phyloP scores from a whole-genome alignment of 352 stramenopile species.

The Bremia lactucae region DNA sequence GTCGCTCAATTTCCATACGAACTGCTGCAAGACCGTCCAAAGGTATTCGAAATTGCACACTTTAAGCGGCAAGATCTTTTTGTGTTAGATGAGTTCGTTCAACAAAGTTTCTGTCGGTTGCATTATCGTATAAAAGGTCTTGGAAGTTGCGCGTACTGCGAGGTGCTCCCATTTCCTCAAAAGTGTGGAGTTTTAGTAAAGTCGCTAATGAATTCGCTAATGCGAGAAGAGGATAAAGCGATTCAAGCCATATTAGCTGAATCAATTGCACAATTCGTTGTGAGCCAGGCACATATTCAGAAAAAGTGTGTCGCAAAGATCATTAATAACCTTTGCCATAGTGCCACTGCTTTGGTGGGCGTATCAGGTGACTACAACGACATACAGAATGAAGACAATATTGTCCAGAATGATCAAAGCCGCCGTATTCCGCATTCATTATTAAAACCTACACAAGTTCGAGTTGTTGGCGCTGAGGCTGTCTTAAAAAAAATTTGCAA shows the following conservation, averaged over 20 bases:
- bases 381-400: not conserved
- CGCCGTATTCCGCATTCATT: constrained; percentile 9
- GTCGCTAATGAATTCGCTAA: constrained; percentile 71
- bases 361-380: constrained; percentile 5
- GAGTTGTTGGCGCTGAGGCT: constrained; percentile 33
- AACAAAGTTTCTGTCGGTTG: constrained; percentile 37
- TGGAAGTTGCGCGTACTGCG: constrained; percentile 45
- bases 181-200: constrained; percentile 76
- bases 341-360: constrained; percentile 31
- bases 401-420: not conserved
- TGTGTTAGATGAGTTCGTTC: constrained; percentile 56
- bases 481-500: constrained; percentile 34
- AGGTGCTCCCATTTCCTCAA: constrained; percentile 37
- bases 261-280: constrained; percentile 46
- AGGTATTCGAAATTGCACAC: constrained; percentile 54
- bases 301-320: constrained; percentile 72
- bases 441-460: constrained; percentile 24
- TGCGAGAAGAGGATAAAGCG: constrained; percentile 35
- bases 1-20: constrained; percentile 44
- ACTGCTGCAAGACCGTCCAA: constrained; percentile 15
- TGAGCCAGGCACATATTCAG: constrained; percentile 36
- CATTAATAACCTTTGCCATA: constrained; percentile 69
- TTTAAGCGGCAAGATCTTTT: constrained; percentile 79
- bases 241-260: constrained; percentile 39
- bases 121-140: constrained; percentile 53